Conservation (phyloP, 2,329 filamentous ascomycete genomes). For the Diaporthe sp. region DNA sequence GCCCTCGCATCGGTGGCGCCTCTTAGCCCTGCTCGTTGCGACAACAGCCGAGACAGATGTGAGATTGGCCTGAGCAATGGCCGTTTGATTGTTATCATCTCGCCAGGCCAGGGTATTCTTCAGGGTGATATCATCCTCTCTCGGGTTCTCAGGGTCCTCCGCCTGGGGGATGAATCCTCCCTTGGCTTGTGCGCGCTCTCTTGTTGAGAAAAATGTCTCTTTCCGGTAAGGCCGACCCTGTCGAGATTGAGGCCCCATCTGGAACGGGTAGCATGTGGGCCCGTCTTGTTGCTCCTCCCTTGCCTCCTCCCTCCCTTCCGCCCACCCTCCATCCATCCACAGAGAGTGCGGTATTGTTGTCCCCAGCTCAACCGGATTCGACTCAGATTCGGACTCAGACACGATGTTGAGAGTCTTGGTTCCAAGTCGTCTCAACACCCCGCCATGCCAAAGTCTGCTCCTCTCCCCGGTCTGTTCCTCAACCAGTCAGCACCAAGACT, state of each 20-base stretch:
- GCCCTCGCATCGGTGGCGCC: constrained; percentile 14
- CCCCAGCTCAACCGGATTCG: too few relatives aligned
- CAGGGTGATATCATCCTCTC: not conserved
- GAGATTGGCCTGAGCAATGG: constrained; percentile 22
- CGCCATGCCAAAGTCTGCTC: too few relatives aligned
- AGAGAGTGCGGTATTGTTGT: too few relatives aligned
- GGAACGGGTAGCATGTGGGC: constrained; percentile 17
- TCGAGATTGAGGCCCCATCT: not conserved
- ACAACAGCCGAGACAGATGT: constrained; percentile 19
- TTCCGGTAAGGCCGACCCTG: constrained; percentile 12
- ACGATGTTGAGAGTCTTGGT: not conserved
- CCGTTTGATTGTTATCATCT: constrained; percentile 16
- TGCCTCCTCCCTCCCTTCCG: not conserved
- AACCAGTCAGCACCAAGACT: not conserved
- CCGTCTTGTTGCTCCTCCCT: not conserved
- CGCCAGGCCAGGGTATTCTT: not conserved
- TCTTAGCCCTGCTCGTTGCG: constrained; percentile 1
- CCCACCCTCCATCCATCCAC: too few relatives aligned
- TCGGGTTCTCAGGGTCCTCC: not conserved
- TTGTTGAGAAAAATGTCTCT: not conserved
- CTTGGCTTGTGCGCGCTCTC: constrained; percentile 2
- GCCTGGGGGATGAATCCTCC: not conserved
- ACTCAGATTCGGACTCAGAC: not conserved
- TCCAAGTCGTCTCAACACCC: not conserved
- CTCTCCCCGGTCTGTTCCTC: too few relatives aligned